Percentiles rank a stretch among this genome's conserved stretches.
Evolutionary conservation across 805 yeast genomes (phyloP).

Genomic region (Diddensiella caesifluorescens): DNA sequence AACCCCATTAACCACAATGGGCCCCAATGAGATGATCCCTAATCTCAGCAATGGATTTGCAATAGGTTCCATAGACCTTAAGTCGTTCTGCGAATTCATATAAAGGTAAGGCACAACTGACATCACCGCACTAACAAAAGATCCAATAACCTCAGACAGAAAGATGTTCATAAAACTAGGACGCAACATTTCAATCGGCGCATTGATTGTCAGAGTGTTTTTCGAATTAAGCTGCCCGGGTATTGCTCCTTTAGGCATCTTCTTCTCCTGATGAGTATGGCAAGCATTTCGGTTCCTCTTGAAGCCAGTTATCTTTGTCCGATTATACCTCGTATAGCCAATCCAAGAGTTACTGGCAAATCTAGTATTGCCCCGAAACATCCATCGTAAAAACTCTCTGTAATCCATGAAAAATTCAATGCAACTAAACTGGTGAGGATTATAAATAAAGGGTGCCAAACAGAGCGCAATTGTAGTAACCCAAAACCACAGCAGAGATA

Average conservation of each 20-base stretch:
- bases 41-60: conserved; percentile 52
- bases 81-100: conserved; percentile 71
- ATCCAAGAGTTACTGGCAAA: conserved; percentile 65
- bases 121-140: conserved; percentile 53
- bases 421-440: conserved; percentile 91
- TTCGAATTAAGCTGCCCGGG: conserved; percentile 26
- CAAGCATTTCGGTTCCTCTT: conserved; percentile 51
- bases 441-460: conserved; percentile 83
- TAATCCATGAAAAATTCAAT: conserved; percentile 87
- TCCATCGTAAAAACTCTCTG: conserved; percentile 74
- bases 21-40: conserved; percentile 32
- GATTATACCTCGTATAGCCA: conserved; percentile 51
- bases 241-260: neutral
- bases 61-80: conserved; percentile 36
- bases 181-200: conserved; percentile 53
- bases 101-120: conserved; percentile 59
- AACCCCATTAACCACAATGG: conserved; percentile 23
- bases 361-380: conserved; percentile 57
- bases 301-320: conserved; percentile 82
- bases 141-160: conserved; percentile 62
- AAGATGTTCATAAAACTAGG: conserved; percentile 67
- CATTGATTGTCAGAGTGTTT: neutral
- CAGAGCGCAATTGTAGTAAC: conserved; percentile 75
- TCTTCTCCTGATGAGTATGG: conserved; percentile 29
- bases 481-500: conserved; percentile 92